Evolutionary conservation across 2,329 filamentous ascomycete genomes (phyloP), one percentile per base, ranked within the genome.

Genomic region (Parastagonospora avenae): DNA sequence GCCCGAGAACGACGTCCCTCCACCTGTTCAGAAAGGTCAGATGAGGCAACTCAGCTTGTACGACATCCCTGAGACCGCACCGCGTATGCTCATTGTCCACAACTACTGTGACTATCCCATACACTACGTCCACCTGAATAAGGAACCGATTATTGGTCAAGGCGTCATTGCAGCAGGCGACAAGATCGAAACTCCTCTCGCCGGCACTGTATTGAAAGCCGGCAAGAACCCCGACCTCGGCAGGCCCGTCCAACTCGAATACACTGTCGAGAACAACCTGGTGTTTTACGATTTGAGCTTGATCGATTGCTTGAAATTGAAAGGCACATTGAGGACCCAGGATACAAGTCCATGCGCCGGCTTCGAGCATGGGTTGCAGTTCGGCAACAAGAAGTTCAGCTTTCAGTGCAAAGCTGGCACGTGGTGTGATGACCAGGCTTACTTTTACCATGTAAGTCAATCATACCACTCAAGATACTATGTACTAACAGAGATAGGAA

Each of bases 341-440:
- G 54, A 61, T 16, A 46, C 46, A 1, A 57, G 44, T 10, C 42
- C 24, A 4, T 64, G 61, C 41, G 48, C 49, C 0, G 59, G 62
- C 2, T 55, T 57, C 15, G 58, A 60, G 35, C 40, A 36, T 12
- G 62, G 62, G 2, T 29, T 65, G 14, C 59, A 62, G 29, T 50
- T 63, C 33, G 55, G 58, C 8, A 57, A 58, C 14, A 28, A 42
- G 2, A 42, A 42, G 4, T 35, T 42, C 2, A 28, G 38, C 11
- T 64, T 54, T 27, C 60, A 63, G 36, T 64, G 62, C 30, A 50
- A 32, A 2, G 43, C 49, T 2, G 50, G 39, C 0, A 28, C 41
- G n/a, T 62, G 55, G 57, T 64, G 62, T 39, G 59, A 64, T 48
- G 56, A 60, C 5, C 59, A 63, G n/a, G 54, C 52, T 4, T 63